Percentiles rank a stretch among this genome's conserved stretches.
Conservation (phyloP, 2,329 filamentous ascomycete genomes). For the Orbilia brochopaga region DNA sequence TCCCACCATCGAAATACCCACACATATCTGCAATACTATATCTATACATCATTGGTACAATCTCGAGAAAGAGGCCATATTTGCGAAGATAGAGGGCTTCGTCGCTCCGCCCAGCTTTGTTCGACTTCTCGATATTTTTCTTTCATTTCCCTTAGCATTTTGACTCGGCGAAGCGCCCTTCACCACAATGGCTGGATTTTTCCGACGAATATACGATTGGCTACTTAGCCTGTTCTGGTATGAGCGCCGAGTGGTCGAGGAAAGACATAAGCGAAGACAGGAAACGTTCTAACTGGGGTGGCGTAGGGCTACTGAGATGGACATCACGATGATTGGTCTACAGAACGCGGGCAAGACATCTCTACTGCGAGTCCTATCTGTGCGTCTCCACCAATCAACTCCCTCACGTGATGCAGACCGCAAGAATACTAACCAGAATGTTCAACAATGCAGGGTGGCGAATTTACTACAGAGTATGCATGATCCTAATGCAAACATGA, state of each 20-base stretch:
- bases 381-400: slow-evolving; percentile 64
- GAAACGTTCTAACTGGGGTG: slow-evolving; percentile 53
- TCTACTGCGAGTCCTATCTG: slow-evolving; percentile 87
- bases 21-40: background rate
- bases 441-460: slow-evolving; percentile 73
- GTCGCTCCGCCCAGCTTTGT: slow-evolving; percentile 21
- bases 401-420: slow-evolving; percentile 51
- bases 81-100: slow-evolving; percentile 21
- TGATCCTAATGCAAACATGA: slow-evolving; percentile 16
- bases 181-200: slow-evolving; percentile 81
- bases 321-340: slow-evolving; percentile 97
- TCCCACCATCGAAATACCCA: background rate
- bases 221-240: slow-evolving; percentile 96
- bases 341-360: slow-evolving; percentile 99
- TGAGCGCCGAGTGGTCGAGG: slow-evolving; percentile 57
- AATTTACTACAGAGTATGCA: slow-evolving; percentile 97
- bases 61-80: slow-evolving; percentile 8
- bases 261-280: slow-evolving; percentile 34
- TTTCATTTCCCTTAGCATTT: slow-evolving; percentile 18
- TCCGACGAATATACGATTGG: slow-evolving; percentile 97
- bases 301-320: slow-evolving; percentile 94
- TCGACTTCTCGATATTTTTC: slow-evolving; percentile 38
- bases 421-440: slow-evolving; percentile 57
- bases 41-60: slow-evolving; percentile 19
- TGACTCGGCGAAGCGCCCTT: slow-evolving; percentile 45